A percentile compares a stretch with the other conserved stretches of the same genome.
phyloP scores from a whole-genome alignment of 1,284 basidiomycete species.

The Cryptococcus deneoformans region DNA sequence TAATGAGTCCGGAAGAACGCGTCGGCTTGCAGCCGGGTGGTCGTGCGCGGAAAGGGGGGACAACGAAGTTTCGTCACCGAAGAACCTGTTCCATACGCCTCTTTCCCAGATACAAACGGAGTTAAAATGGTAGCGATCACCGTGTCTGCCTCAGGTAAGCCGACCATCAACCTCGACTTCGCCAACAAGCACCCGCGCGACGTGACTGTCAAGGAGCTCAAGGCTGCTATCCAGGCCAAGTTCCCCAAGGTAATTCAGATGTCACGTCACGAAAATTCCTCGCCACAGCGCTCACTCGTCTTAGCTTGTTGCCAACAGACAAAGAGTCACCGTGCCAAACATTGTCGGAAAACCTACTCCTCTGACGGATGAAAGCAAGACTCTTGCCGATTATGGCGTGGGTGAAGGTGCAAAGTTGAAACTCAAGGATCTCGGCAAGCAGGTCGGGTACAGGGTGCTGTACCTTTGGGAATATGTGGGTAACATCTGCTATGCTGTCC shows the following conservation, averaged over 20 bases:
- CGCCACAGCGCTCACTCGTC: background rate
- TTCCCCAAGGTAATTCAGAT: slow-evolving; percentile 54
- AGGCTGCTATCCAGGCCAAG: slow-evolving; percentile 47
- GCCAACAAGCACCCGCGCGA: slow-evolving; percentile 51
- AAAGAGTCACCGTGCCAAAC: slow-evolving; percentile 59
- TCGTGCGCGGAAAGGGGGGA: too few species aligned
- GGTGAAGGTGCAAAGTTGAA: slow-evolving; percentile 58
- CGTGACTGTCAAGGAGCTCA: slow-evolving; percentile 50
- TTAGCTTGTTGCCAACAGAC: slow-evolving; percentile 69
- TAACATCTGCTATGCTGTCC: slow-evolving; percentile 14
- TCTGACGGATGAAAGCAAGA: slow-evolving; percentile 62
- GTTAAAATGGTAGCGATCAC: slow-evolving; percentile 61
- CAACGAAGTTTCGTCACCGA: too few species aligned
- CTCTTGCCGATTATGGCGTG: slow-evolving; percentile 60
- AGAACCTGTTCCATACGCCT: too few species aligned
- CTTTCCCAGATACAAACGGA: too few species aligned
- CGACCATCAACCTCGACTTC: slow-evolving; percentile 61
- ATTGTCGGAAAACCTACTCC: slow-evolving; percentile 50
- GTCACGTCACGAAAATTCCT: background rate
- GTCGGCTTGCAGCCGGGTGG: too few species aligned
- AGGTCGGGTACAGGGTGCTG: slow-evolving; percentile 80
- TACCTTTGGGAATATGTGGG: slow-evolving; percentile 89
- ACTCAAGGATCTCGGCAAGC: slow-evolving; percentile 84
- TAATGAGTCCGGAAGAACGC: too few species aligned
- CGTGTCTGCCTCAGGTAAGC: slow-evolving; percentile 54